Conservation (phyloP, 2,329 filamentous ascomycete species). For the Pseudogymnoascus sp. region DNA sequence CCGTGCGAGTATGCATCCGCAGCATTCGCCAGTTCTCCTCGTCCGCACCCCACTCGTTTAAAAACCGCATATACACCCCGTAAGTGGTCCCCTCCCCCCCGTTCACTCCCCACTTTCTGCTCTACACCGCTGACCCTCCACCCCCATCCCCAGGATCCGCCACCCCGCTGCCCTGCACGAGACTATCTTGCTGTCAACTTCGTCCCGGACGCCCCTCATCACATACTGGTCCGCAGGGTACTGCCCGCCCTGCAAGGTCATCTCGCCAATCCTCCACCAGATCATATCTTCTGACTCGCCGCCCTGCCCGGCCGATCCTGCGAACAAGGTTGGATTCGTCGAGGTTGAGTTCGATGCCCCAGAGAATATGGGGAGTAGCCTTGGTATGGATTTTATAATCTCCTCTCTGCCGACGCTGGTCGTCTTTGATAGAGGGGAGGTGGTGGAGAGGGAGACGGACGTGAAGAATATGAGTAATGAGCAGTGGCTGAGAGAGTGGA, state of each 20-base stretch:
- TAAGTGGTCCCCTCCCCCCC: constrained; percentile 23
- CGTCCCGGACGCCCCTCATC: constrained; percentile 45
- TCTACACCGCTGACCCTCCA: constrained; percentile 10
- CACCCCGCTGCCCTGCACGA: constrained; percentile 45
- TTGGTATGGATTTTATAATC: constrained; percentile 50
- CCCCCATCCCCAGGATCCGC: constrained; percentile 37
- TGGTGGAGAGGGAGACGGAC: constrained; percentile 42
- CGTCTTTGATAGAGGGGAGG: constrained; percentile 47
- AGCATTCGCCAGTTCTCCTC: constrained; percentile 8
- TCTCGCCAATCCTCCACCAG: constrained; percentile 40
- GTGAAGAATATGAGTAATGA: constrained; percentile 40
- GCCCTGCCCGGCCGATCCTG: constrained; percentile 22
- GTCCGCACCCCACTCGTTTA: constrained; percentile 18
- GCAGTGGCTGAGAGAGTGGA: constrained; percentile 45
- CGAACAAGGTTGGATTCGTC: constrained; percentile 36
- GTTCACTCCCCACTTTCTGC: constrained; percentile 10
- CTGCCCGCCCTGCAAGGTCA: constrained; percentile 44
- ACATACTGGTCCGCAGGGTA: constrained; percentile 53
- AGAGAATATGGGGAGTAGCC: constrained; percentile 41
- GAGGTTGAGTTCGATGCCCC: constrained; percentile 49
- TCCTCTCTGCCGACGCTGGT: constrained; percentile 48
- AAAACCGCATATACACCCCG: constrained; percentile 35
- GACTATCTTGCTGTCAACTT: constrained; percentile 46
- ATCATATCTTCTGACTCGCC: constrained; percentile 33
- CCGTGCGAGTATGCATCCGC: neutral